phyloP scores from a whole-genome alignment of 2,329 filamentous ascomycete species.

The Berkeleyomyces rouxiae region DNA sequence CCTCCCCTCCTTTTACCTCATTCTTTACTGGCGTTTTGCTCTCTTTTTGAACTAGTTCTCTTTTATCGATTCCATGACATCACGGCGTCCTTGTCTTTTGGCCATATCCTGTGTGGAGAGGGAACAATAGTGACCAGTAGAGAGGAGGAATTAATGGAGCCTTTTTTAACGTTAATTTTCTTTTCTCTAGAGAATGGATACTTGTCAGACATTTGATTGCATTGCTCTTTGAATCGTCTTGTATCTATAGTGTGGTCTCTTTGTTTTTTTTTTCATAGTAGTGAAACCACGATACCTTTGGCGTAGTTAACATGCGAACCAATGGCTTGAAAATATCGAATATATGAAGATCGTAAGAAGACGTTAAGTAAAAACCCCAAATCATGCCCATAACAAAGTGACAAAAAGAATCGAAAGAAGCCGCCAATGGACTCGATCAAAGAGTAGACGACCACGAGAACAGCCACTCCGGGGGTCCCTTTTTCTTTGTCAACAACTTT shows the following conservation, averaged over 20 bases:
- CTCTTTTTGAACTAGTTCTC: not conserved
- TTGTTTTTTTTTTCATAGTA: too few relatives aligned
- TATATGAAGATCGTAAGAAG: not conserved
- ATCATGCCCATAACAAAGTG: not conserved
- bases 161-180: not conserved
- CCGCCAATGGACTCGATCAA: not conserved
- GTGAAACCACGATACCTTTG: too few relatives aligned
- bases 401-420: not conserved
- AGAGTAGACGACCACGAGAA: not conserved
- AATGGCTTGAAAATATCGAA: not conserved
- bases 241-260: too few relatives aligned
- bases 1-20: too few relatives aligned
- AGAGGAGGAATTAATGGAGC: too few relatives aligned
- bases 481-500: not conserved
- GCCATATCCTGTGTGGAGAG: not conserved
- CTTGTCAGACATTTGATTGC: too few relatives aligned
- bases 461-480: not conserved
- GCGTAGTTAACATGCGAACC: too few relatives aligned
- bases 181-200: not conserved
- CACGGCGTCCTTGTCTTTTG: not conserved
- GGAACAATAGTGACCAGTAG: too few relatives aligned
- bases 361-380: not conserved
- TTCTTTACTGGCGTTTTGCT: not conserved
- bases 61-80: not conserved
- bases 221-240: not conserved